Base-by-base conservation (phyloP, 2,329 filamentous ascomycete genomes). In the Acrodontium crateriforme region DNA sequence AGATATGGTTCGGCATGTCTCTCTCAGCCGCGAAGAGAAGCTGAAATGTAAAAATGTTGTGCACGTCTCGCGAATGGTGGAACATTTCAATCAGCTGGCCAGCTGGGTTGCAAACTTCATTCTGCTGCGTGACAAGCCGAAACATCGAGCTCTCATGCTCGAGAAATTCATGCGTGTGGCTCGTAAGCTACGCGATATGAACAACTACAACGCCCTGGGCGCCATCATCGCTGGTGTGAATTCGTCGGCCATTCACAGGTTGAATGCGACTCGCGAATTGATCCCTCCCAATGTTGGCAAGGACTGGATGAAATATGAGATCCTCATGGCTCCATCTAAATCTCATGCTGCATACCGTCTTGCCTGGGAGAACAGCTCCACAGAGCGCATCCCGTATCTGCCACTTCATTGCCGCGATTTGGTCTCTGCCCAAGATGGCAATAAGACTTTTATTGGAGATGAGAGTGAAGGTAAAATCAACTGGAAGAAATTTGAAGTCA, bases 181-280 rank as follows among this genome's bases (percentile, higher is more conserved):
- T 18, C 53, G 58, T 46, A 87, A 84, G 58, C 63, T 98, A 27
- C 78, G 89, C 20, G 77, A 85, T 47, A 60, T 93, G 36, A 94
- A 95, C 61, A 95, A 98, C 54, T 98, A 95, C 63, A 95, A 95
- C 51, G 80, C 84, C 0, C 64, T 98, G 2, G 87, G 85, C n/a
- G 87, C 89, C 6, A 74, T 98, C 18, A 70, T 98, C 32, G 87
- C 89, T 5, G 89, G 87, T 6, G 78, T 98, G 46, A 92, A 91
- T 49, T 79, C 81, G 34, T 81, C 80, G 2, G 74, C 84, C 1
- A 77, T 98, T 16, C 78, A 89, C 48, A 78, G 89, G 11, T 69
- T 98, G 2, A 62, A 69, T 0, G 78, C 84, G 43, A 95, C 89
- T 0, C 68, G 78, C 35, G 72, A 78, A 9, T 58, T 94, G 10